phyloP scores from a whole-genome alignment of 768 basidiomycete species.

The Asterophora lycoperdoides region DNA sequence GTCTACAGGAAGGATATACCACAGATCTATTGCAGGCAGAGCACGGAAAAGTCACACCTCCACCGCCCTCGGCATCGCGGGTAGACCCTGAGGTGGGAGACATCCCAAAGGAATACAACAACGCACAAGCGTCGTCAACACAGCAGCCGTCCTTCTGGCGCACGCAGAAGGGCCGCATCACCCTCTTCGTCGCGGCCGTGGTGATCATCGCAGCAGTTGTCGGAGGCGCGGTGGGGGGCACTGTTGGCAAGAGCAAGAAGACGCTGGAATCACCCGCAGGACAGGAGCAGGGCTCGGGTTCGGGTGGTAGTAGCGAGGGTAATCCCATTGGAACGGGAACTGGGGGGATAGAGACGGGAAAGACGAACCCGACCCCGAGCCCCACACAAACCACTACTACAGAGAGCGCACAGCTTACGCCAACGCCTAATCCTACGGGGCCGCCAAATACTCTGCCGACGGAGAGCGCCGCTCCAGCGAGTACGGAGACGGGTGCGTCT shows the following conservation, averaged over 20 bases:
- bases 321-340: too few species aligned
- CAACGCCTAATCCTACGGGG: too few species aligned
- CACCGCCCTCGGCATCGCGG: slow-evolving; percentile 14
- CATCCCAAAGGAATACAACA: slow-evolving; percentile 19
- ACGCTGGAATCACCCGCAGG: background rate
- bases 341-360: too few species aligned
- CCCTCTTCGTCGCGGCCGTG: slow-evolving; percentile 32
- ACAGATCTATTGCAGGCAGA: slow-evolving; percentile 37
- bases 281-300: background rate
- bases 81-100: slow-evolving; percentile 19
- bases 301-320: background rate
- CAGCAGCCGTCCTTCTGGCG: slow-evolving; percentile 43
- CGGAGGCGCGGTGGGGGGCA: slow-evolving; percentile 58
- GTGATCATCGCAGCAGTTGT: slow-evolving; percentile 48
- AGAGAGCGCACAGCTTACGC: too few species aligned
- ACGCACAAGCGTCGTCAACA: slow-evolving; percentile 9
- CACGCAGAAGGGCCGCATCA: slow-evolving; percentile 39
- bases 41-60: slow-evolving; percentile 13
- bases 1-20: slow-evolving; percentile 50
- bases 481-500: too few species aligned
- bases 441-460: too few species aligned
- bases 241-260: slow-evolving; percentile 13
- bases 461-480: too few species aligned
- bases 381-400: too few species aligned
- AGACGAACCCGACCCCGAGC: too few species aligned